Evolutionary conservation across 2,329 filamentous ascomycete species (phyloP), one percentile per base, ranked within the genome.

Genomic region (Colletotrichum nymphaeae): DNA sequence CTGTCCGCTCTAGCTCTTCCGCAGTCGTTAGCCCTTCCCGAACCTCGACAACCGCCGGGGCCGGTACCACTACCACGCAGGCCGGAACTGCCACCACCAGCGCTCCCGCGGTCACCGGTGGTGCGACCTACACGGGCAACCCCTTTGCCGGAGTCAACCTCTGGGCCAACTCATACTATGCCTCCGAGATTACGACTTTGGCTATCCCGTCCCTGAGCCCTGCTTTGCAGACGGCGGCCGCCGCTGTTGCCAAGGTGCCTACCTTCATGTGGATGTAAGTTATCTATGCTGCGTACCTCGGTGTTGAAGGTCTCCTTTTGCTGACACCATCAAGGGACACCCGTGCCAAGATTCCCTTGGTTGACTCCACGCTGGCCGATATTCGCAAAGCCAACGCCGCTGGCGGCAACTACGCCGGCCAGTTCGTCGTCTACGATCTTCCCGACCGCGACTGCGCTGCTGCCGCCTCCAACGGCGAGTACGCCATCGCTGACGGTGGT

Each of bases 191-290:
- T 69, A 84, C 85, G 68, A 86, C 79, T 46, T 81, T 87, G 22
- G 92, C 92, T 8, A 87, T 93, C 24, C 92, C 92, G 9, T 89
- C 88, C 19, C 81, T 94, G 73, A 88, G 88, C 11, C 86, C 88
- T 5, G 84, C 89, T 28, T 82, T 88, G 78, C 86, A 86, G 16
- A 86, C 88, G 22, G 87, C 85, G 74, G 87, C 88, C 6, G 84
- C 85, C 24, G 85, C 84, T 60, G 87, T 88, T 46, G 88, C 86
- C 68, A 83, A 88, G 73, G 86, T 89, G 1, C 86, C 88, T 30
- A 86, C 84, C 62, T 89, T 88, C 79, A 85, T 86, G 80, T 89
- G 86, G 87, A 81, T 87, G 83, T 88, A 77, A 81, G 83, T 81
- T 62, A 63, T 35, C 67, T 64, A 56, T 4, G 12, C 11, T 4